phyloP scores from a whole-genome alignment of 345 rosid species.

The Microthlaspi erraticum region DNA sequence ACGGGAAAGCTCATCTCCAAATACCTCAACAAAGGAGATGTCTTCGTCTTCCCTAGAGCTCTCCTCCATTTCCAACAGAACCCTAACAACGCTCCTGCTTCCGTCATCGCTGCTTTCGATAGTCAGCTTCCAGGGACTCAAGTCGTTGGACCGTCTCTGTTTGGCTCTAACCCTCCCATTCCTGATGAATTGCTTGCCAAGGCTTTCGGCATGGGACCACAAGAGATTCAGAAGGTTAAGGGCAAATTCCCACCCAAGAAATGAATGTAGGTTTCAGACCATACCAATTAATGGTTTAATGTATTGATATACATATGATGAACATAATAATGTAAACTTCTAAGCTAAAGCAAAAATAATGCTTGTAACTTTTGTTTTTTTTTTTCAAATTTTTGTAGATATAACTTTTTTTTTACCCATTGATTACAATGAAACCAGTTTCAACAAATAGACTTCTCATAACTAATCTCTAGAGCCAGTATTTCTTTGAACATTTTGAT shows the following conservation, averaged over 20 bases:
- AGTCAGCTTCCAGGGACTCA: slow-evolving; percentile 70
- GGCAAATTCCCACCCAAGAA: slow-evolving; percentile 53
- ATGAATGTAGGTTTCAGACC: slow-evolving; percentile 32
- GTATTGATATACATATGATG: slow-evolving; percentile 14
- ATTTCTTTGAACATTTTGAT: slow-evolving; percentile 2
- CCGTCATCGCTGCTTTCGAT: slow-evolving; percentile 60
- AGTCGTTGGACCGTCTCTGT: slow-evolving; percentile 48
- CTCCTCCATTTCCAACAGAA: slow-evolving; percentile 68
- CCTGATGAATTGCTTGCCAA: slow-evolving; percentile 56
- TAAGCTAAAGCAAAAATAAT: slow-evolving; percentile 33
- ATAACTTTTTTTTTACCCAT: slow-evolving; percentile 18
- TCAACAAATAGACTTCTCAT: slow-evolving; percentile 22
- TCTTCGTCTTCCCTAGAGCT: slow-evolving; percentile 60
- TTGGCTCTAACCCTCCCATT: slow-evolving; percentile 54
- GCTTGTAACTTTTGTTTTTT: slow-evolving; percentile 9
- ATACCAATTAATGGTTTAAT: neutral
- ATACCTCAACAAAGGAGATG: slow-evolving; percentile 59
- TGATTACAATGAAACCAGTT: slow-evolving; percentile 22
- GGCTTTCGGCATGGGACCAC: slow-evolving; percentile 51
- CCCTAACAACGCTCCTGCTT: slow-evolving; percentile 45
- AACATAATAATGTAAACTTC: slow-evolving; percentile 15
- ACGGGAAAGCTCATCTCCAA: slow-evolving; percentile 53
- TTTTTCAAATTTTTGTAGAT: slow-evolving; percentile 23
- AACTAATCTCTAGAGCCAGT: neutral
- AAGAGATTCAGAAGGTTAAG: slow-evolving; percentile 54